Conservation (phyloP, 805 yeast genomes). For the Torulaspora delbrueckii region DNA sequence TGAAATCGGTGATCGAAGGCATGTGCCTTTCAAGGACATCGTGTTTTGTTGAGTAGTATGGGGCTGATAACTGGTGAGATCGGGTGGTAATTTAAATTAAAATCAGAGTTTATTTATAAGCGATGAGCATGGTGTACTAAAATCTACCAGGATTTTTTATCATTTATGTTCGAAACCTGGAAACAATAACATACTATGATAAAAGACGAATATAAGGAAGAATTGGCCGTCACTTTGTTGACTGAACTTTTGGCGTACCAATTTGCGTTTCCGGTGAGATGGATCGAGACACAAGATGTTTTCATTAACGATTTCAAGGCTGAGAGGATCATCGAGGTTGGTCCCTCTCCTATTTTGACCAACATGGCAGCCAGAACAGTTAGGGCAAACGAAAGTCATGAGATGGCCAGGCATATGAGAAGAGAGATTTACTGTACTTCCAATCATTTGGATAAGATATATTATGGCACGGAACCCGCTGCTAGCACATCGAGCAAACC, state of each 20-base stretch:
- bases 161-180: not conserved
- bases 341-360: slow-evolving; percentile 87
- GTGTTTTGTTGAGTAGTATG: slow-evolving; percentile 3
- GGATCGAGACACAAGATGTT: slow-evolving; percentile 93
- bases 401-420: slow-evolving; percentile 65
- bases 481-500: not conserved
- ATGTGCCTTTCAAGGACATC: not conserved
- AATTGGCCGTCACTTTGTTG: slow-evolving; percentile 74
- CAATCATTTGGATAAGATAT: slow-evolving; percentile 77
- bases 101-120: not conserved
- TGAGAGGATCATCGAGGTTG: slow-evolving; percentile 83
- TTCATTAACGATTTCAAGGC: slow-evolving; percentile 73
- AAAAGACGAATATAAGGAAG: slow-evolving; percentile 76
- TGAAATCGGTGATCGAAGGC: not conserved
- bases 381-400: slow-evolving; percentile 74
- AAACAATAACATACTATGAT: not conserved
- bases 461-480: slow-evolving; percentile 63
- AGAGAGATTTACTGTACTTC: slow-evolving; percentile 82
- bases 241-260: slow-evolving; percentile 87
- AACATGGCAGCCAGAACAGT: slow-evolving; percentile 88
- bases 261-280: slow-evolving; percentile 89
- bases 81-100: not conserved
- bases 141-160: no score
- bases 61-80: not conserved
- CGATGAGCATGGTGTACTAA: not conserved